Evolutionary conservation across 1,139 yeast genomes (phyloP).

Genomic region (Protomyces inouyei): DNA sequence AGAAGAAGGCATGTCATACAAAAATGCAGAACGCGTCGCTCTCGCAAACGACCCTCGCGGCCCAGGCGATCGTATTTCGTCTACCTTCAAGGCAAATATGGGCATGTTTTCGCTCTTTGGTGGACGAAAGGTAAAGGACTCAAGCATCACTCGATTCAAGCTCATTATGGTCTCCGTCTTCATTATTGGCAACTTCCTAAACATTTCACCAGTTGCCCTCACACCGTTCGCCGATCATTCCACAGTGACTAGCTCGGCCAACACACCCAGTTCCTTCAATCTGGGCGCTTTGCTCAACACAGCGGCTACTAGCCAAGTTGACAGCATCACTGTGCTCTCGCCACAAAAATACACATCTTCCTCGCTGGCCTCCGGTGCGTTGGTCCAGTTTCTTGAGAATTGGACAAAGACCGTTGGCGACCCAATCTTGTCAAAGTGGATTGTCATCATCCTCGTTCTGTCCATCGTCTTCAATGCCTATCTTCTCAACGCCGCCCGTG

Average conservation of each 20-base stretch:
- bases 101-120: slow-evolving; percentile 30
- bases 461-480: slow-evolving; percentile 80
- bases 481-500: slow-evolving; percentile 49
- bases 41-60: slow-evolving; percentile 26
- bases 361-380: slow-evolving; percentile 61
- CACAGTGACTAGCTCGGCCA: slow-evolving; percentile 38
- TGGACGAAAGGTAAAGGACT: slow-evolving; percentile 34
- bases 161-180: slow-evolving; percentile 62
- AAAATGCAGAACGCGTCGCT: slow-evolving; percentile 64
- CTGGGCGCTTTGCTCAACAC: slow-evolving; percentile 22
- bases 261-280: slow-evolving; percentile 10
- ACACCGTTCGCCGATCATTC: slow-evolving; percentile 6
- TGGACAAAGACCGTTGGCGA: slow-evolving; percentile 75
- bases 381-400: slow-evolving; percentile 51
- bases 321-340: slow-evolving; percentile 56
- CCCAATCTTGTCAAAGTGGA: slow-evolving; percentile 69
- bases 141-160: slow-evolving; percentile 35
- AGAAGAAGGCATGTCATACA: slow-evolving; percentile 81
- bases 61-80: slow-evolving; percentile 23
- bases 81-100: slow-evolving; percentile 17
- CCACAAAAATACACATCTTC: slow-evolving; percentile 65
- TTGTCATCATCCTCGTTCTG: slow-evolving; percentile 66
- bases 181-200: slow-evolving; percentile 67
- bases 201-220: slow-evolving; percentile 41
- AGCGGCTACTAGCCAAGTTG: slow-evolving; percentile 36